Base-by-base conservation (phyloP, 2,329 filamentous ascomycete genomes). In the Calcarisporium arbuscula region DNA sequence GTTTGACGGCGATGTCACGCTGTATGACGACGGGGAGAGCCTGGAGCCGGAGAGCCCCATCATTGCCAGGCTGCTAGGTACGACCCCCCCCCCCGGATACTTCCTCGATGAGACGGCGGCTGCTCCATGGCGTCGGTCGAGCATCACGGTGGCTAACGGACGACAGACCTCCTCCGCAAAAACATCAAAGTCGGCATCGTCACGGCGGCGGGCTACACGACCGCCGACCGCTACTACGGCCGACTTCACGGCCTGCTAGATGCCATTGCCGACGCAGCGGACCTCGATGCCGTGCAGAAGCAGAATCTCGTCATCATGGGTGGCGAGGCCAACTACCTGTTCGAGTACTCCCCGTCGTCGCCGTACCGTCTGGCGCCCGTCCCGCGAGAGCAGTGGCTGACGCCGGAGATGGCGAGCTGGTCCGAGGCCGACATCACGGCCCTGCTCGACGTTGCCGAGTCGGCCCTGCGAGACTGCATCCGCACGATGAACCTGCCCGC, bases 1-100 rank as follows among this genome's bases (percentile, higher is more conserved):
- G 0, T 98, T 98, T 56, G 92, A 98, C 59, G 92, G 92, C 60
- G 92, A 98, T 61, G 88, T 98, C 32, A 98, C 92, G 2, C 72
- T 98, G 16, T 98, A 98, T 57, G 84, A 88, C 38, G 85, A 98
- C 52, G 92, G 92, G 10, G 73, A 87, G 49, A 85, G 78, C 44
- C 69, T 98, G 8, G 78, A 81, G 35, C 68, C 80, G 1, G 70
- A 76, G 12, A 94, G 85, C 55, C 84, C 87, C 0, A 78, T 94
- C 12, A 88, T 96, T 34, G 65, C 72, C 2, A 65, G 72, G 19
- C 68, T 81, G 23, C 56, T 81, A 14, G 60, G 69, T 69, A 51
- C 39, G 55, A 38, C 3, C 17, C n/a, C n/a, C 22, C 22, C 10
- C 22, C 22, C 22, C n/a, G n/a, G n/a, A n/a, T n/a, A n/a, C n/a